A percentile compares a stretch with the other conserved stretches of the same genome.
phyloP scores from a whole-genome alignment of 2,329 filamentous ascomycete species.

The Penicillium olsonii region DNA sequence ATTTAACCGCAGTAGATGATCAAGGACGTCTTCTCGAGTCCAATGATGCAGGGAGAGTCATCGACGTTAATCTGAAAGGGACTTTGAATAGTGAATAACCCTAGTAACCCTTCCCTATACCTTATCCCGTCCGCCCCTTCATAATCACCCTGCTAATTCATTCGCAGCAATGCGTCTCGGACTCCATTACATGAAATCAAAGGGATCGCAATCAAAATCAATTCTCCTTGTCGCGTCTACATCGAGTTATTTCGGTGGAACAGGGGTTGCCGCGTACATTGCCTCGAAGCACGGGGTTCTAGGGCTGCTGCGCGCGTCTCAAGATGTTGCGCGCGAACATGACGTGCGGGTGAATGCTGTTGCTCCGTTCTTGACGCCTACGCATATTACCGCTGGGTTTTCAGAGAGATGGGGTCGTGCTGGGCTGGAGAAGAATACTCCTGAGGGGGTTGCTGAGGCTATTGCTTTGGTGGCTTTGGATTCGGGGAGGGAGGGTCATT shows the following conservation, averaged over 20 bases:
- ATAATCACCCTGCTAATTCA: background rate
- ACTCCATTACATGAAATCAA: constrained; percentile 29
- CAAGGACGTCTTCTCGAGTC: constrained; percentile 21
- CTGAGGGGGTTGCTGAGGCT: constrained; percentile 45
- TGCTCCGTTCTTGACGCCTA: constrained; percentile 53
- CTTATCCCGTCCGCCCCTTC: background rate
- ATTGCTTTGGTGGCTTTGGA: constrained; percentile 44
- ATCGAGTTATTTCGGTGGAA: constrained; percentile 48
- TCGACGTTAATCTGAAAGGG: constrained; percentile 49
- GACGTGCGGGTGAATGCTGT: constrained; percentile 48
- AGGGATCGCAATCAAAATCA: constrained; percentile 30
- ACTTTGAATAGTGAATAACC: constrained; percentile 52
- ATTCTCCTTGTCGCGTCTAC: constrained; percentile 45
- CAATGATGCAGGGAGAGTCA: constrained; percentile 29
- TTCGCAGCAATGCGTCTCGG: constrained; percentile 32
- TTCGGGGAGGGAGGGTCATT: constrained; percentile 26
- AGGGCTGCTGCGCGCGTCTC: constrained; percentile 42
- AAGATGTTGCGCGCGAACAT: constrained; percentile 35
- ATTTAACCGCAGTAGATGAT: constrained; percentile 27
- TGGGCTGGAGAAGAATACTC: constrained; percentile 45
- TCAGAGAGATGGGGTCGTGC: constrained; percentile 39
- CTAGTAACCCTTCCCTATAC: constrained; percentile 3
- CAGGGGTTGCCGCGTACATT: constrained; percentile 46
- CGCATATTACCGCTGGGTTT: constrained; percentile 46
- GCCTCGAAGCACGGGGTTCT: constrained; percentile 47